Evolutionary conservation across 345 rosid genomes (phyloP), one percentile per base, ranked within the genome.

Genomic region (Excoecaria agallocha): DNA sequence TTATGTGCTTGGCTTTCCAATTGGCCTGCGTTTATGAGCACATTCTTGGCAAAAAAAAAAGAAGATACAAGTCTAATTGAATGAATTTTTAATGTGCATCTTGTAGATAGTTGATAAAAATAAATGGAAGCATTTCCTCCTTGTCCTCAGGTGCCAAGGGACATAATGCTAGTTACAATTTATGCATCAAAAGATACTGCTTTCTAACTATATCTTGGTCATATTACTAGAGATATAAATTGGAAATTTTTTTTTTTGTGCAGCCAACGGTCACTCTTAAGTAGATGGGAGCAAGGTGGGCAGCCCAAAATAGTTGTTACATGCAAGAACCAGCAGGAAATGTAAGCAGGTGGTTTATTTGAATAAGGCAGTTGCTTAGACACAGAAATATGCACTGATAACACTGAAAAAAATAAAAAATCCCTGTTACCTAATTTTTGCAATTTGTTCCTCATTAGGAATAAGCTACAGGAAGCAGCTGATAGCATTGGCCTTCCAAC

Each of bases 251-350:
- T 13, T 50, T 69, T 73, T 69, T 38, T 22, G 68, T 87, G 78
- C 87, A 94, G 97, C 37, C 83, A 94, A 48, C 89, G 86, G 46
- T 81, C 79, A 39, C 89, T 90, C 69, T 77, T 94, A 78, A 87
- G 90, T 79, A 80, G 84, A 70, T 94, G 98, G 97, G 97, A 94
- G 78, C 86, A 89, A 41, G 81, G 87, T 16, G 97, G 97, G 38
- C 94, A 94, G 78, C 96, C 98, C 39, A 94, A 94, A 82, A 90
- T 91, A 86, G 96, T 89, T 55, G 89, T 91, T 69, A 82, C 86
- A 11, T 94, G 98, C 89, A 94, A 79, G 79, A 91, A 84, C 82
- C 96, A 86, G 77, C 93, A 82, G 76, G 96, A 94, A 91, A 91
- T 91, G 98, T 91, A 91, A 91, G 92, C 77, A 74, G 86, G 77